These are phyloP conservation scores for Penicillium sp. DNA, from an alignment of 2,329 filamentous ascomycete genomes.

Conservation along the genomic window DNA sequence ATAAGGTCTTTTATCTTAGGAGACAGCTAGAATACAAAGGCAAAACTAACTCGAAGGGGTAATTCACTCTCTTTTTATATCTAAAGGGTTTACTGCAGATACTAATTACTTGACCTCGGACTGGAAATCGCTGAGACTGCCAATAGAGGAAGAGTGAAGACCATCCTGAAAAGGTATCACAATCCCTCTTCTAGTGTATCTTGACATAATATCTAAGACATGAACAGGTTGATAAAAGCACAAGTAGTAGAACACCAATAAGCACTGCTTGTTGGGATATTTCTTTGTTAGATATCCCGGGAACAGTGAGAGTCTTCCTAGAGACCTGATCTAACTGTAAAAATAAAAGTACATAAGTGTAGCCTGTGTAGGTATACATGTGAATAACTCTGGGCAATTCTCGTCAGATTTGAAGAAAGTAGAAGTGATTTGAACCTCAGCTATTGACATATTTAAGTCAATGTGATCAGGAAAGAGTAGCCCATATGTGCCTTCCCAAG, in stretches of 20 bases:
- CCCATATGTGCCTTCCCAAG: neutral
- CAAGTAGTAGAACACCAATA: neutral
- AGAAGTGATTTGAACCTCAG: no score
- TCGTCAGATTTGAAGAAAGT: neutral
- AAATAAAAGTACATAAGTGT: neutral
- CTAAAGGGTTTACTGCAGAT: neutral
- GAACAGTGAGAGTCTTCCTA: neutral
- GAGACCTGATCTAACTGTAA: neutral
- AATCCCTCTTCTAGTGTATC: no score
- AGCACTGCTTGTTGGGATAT: neutral
- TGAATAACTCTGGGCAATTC: neutral
- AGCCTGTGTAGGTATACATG: neutral
- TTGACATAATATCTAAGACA: neutral
- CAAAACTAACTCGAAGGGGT: neutral
- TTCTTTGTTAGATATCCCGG: neutral
- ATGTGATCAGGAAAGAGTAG: neutral
- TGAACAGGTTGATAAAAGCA: neutral
- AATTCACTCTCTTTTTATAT: neutral
- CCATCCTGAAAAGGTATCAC: neutral
- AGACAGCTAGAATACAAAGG: no score
- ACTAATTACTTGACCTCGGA: neutral
- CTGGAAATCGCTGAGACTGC: neutral
- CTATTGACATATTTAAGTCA: no score
- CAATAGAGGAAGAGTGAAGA: neutral
- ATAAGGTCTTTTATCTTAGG: no score